phyloP scores from a whole-genome alignment of 441 rosid species.

The Pelargonium myrrhifolium region DNA sequence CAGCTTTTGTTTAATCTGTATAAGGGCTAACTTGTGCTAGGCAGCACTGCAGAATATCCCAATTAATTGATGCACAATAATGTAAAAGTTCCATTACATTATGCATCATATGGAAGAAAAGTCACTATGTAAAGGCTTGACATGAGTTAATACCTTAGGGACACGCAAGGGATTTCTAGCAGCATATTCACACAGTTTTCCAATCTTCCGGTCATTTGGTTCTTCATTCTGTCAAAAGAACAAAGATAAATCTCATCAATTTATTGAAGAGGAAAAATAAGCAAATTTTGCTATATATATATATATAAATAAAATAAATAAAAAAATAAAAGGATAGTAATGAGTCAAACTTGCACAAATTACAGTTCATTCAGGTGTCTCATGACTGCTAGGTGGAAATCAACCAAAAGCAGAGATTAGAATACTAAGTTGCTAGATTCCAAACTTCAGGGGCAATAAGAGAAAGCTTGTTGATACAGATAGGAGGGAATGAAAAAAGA shows the following conservation, averaged over 20 bases:
- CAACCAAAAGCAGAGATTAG: neutral
- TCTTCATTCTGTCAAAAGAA: conserved; percentile 53
- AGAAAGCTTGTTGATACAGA: neutral
- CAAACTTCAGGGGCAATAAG: neutral
- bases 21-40: neutral
- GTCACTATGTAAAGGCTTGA: neutral
- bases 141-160: conserved; percentile 55
- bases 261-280: neutral
- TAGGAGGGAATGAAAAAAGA: neutral
- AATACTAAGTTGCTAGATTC: conserved; percentile 3
- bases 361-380: neutral
- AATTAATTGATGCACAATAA: neutral
- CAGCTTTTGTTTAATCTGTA: neutral
- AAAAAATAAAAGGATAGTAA: neutral
- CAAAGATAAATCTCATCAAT: neutral
- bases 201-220: conserved; percentile 81
- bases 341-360: neutral
- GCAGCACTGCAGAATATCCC: neutral
- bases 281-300: neutral
- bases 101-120: neutral
- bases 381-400: neutral
- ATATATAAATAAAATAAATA: too few species aligned
- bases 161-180: conserved; percentile 83
- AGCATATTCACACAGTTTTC: conserved; percentile 91
- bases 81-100: neutral